Base-by-base conservation (phyloP, 192 early-diverging fungal species). In the Haplosporangium gracile region DNA sequence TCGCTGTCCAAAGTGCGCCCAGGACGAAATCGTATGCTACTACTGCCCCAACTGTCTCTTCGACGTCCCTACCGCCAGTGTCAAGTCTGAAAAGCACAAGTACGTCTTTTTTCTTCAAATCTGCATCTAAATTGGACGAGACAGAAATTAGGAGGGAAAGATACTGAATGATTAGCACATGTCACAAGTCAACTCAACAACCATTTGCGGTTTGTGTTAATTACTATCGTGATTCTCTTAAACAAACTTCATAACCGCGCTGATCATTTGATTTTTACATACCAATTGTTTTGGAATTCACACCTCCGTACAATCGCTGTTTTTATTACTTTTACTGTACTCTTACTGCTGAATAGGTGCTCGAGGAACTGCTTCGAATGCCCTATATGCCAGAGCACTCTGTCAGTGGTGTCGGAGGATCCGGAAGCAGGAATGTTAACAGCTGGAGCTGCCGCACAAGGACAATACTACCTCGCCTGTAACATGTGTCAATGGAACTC, bases 31-130 rank as follows among this genome's bases (percentile, higher is more conserved):
- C 2, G 93, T 95, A 6, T 95, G 94, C 68, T 98, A 97, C 86
- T 98, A 96, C 87, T 99, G 98, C 79, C 97, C 98, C 18, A 97
- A 97, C 81, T 99, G 98, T 80, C 92, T 98, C 73, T 99, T 99
- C 90, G 97, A 99, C 80, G 97, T 97, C 38, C 97, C 97, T 4
- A 96, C 96, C n/a, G 96, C 98, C 5, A 95, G 95, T 82, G 97
- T 98, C n/a, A 97, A 96, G 80, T 93, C 95, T n/a, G 98, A 99
- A 89, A 94, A 95, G 83, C 97, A 97, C 91, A 91, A 96, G 94
- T 89, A 88, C 36, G 77, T 13, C n/a, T 15, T 65, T 11, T 2
- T 15, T 65, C 2, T 16, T 18, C 18, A 4, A 29, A 32, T n/a
- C 57, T 60, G 57, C 57, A 60, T 24, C n/a, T 29, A 5, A n/a